Evolutionary conservation across 2,329 filamentous ascomycete species (phyloP).

Genomic region (Fusarium xyrophilum): DNA sequence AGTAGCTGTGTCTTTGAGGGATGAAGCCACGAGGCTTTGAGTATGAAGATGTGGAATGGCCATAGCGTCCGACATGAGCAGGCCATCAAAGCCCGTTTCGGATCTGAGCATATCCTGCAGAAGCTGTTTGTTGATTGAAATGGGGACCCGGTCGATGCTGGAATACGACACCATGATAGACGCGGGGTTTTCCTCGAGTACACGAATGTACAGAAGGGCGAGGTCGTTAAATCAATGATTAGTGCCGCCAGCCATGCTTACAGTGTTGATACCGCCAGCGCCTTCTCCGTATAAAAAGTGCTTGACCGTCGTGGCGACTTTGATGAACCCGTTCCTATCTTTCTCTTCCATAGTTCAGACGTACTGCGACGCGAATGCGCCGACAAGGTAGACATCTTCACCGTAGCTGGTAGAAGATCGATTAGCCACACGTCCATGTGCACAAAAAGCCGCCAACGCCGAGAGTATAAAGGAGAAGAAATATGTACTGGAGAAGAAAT

Average conservation of each 20-base stretch:
- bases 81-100: neutral
- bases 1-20: neutral
- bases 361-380: neutral
- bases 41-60: neutral
- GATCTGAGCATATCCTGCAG: neutral
- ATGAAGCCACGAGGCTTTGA: neutral
- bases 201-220: neutral
- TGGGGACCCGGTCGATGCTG: neutral
- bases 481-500: fast-evolving
- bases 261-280: neutral
- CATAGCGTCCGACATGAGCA: neutral
- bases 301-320: neutral
- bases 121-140: neutral
- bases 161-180: neutral
- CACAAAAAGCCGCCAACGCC: fast-evolving
- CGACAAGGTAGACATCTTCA: neutral
- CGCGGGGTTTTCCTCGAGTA: neutral
- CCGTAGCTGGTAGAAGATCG: neutral
- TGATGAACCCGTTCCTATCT: neutral
- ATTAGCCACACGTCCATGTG: fast-evolving
- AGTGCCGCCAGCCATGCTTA: neutral
- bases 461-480: neutral
- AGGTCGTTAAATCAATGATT: neutral
- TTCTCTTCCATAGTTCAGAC: neutral
- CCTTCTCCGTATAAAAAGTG: neutral